Evolutionary conservation across 352 stramenopile genomes (phyloP).

Genomic region (Chrysophaeum taylorii): DNA sequence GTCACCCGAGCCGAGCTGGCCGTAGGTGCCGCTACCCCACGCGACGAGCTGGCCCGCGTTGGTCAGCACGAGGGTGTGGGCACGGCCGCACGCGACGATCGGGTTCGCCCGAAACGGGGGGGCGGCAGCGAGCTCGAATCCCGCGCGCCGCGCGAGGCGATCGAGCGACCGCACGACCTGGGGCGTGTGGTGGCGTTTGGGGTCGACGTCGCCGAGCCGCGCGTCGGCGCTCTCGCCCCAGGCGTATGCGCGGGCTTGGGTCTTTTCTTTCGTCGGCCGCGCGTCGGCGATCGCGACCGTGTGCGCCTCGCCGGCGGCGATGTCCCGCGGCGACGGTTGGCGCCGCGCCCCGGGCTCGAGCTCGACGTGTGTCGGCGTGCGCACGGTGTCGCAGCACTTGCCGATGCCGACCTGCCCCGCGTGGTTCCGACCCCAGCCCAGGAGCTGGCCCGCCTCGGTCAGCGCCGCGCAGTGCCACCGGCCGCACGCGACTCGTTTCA

Average conservation of each 20-base stretch:
- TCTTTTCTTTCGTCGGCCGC: not conserved
- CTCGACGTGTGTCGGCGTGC: not conserved
- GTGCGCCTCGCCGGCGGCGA: not conserved
- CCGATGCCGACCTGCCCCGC: not conserved
- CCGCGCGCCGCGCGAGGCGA: not conserved
- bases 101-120: no score
- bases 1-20: constrained; percentile 20
- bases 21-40: constrained; percentile 17
- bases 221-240: not conserved
- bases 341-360: not conserved
- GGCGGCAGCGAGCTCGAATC: not conserved
- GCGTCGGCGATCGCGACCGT: not conserved
- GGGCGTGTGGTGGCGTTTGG: not conserved
- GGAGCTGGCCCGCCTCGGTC: not conserved
- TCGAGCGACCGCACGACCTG: not conserved
- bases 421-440: constrained; percentile 4
- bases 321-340: not conserved
- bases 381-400: not conserved
- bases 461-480: not conserved
- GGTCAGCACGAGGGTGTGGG: constrained; percentile 9
- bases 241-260: not conserved
- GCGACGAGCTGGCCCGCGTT: not conserved
- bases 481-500: not conserved
- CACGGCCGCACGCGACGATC: constrained; percentile 12
- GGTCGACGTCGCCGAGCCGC: not conserved